These are phyloP conservation scores for Puccinia novopanici DNA, from an alignment of 1,284 basidiomycete species.

Conservation along the genomic window DNA sequence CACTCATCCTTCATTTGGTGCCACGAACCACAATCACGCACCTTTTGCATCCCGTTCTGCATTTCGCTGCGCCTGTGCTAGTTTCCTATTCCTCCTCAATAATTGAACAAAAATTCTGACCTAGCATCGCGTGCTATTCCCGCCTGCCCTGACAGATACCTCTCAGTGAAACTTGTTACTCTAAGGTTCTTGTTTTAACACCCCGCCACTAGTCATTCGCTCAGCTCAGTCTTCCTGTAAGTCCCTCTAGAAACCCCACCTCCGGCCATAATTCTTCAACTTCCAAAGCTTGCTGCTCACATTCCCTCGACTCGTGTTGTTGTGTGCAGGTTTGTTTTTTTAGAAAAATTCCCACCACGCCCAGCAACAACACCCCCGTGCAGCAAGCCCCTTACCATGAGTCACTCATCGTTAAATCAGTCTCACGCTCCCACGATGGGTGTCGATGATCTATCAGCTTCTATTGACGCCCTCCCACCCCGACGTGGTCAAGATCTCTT, in stretches of 20 bases:
- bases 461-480: conserved; percentile 47
- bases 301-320: neutral
- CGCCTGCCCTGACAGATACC: neutral
- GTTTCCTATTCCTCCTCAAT: neutral
- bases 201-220: conserved; percentile 17
- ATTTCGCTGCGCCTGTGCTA: neutral
- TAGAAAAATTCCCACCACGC: neutral
- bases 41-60: neutral
- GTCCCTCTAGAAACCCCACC: neutral
- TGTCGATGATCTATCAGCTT: conserved; percentile 45
- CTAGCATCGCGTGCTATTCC: neutral
- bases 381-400: conserved; percentile 25
- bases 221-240: conserved; percentile 11
- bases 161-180: neutral
- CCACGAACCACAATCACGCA: neutral
- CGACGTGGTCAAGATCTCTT: conserved; percentile 46
- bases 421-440: conserved; percentile 1
- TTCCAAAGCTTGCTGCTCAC: neutral
- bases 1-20: neutral
- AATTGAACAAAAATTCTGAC: neutral
- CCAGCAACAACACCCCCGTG: neutral
- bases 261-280: neutral
- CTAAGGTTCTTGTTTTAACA: conserved; percentile 17
- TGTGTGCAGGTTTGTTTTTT: neutral
- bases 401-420: conserved; percentile 25